These are phyloP conservation scores for Ophiosphaerella narmari DNA, from an alignment of 2,329 filamentous ascomycete species.

Conservation along the genomic window DNA sequence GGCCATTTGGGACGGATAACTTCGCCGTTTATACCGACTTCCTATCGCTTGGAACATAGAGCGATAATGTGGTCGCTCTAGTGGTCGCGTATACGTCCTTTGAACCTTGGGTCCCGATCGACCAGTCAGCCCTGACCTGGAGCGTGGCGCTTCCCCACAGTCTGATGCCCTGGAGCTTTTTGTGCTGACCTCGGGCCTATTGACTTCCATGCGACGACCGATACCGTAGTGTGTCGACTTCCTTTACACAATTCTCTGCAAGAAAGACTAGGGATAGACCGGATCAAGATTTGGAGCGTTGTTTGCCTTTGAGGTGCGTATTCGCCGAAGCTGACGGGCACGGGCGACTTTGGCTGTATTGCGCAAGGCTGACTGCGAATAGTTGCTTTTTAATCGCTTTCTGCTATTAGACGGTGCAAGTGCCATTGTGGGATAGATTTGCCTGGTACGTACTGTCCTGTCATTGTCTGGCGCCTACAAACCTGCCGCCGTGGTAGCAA, in stretches of 20 bases:
- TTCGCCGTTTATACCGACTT: slow-evolving; percentile 21
- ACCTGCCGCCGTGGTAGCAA: neutral
- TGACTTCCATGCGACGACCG: slow-evolving; percentile 40
- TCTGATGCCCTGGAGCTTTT: slow-evolving; percentile 36
- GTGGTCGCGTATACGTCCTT: slow-evolving; percentile 36
- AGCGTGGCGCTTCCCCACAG: slow-evolving; percentile 47
- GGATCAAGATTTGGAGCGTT: slow-evolving; percentile 49
- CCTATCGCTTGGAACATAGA: slow-evolving; percentile 38
- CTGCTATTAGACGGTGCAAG: slow-evolving; percentile 30
- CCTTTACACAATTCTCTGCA: slow-evolving; percentile 41
- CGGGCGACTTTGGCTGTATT: slow-evolving; percentile 6
- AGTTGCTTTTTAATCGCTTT: slow-evolving; percentile 35
- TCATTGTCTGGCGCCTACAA: neutral
- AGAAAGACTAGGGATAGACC: slow-evolving; percentile 50
- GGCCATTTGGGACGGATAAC: slow-evolving; percentile 23
- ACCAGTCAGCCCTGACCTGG: slow-evolving; percentile 37
- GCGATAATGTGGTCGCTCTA: slow-evolving; percentile 45
- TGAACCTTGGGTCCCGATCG: slow-evolving; percentile 32
- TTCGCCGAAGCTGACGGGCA: slow-evolving; percentile 10
- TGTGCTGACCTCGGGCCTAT: slow-evolving; percentile 35
- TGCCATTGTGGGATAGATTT: slow-evolving; percentile 32
- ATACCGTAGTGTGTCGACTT: slow-evolving; percentile 44
- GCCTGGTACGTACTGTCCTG: slow-evolving; percentile 25
- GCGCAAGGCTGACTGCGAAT: slow-evolving; percentile 24
- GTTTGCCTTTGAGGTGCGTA: slow-evolving; percentile 43